A percentile compares a stretch with the other conserved stretches of the same genome.
Conservation (phyloP, 192 early-diverging fungal species). For the Rhizoclosmatium globosum region DNA sequence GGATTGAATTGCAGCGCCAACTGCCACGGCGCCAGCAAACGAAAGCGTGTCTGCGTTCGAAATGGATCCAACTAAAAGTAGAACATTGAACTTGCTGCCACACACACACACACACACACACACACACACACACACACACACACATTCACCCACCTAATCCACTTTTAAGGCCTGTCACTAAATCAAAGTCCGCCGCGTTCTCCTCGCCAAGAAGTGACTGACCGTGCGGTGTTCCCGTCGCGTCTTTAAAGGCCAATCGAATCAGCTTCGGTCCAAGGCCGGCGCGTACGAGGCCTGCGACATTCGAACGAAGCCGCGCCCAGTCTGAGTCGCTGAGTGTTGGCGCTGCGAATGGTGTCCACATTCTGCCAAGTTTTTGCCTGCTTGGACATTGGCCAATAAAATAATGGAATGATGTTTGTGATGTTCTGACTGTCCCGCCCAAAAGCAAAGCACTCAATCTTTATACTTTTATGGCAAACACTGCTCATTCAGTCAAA, state of each 20-base stretch:
- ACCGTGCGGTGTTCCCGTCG: not conserved
- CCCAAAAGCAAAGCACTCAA: no score
- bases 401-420: no score
- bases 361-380: not conserved
- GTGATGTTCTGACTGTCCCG: no score
- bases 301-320: not conserved
- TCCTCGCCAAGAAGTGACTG: not conserved
- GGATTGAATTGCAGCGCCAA: not conserved
- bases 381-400: no score
- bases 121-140: not conserved
- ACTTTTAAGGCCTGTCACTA: no score
- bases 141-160: no score
- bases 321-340: not conserved
- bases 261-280: conserved; percentile 4
- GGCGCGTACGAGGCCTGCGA: not conserved
- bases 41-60: not conserved
- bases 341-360: not conserved
- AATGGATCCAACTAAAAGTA: not conserved
- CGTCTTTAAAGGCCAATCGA: not conserved
- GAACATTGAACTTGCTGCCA: not conserved
- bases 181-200: not conserved
- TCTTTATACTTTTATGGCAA: no score
- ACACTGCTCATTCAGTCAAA: no score
- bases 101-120: not conserved
- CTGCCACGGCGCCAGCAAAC: conserved; percentile 2